A percentile compares a stretch with the other conserved stretches of the same genome.
phyloP scores from a whole-genome alignment of 148 eudicot genomes.

The Polygonum aviculare region DNA sequence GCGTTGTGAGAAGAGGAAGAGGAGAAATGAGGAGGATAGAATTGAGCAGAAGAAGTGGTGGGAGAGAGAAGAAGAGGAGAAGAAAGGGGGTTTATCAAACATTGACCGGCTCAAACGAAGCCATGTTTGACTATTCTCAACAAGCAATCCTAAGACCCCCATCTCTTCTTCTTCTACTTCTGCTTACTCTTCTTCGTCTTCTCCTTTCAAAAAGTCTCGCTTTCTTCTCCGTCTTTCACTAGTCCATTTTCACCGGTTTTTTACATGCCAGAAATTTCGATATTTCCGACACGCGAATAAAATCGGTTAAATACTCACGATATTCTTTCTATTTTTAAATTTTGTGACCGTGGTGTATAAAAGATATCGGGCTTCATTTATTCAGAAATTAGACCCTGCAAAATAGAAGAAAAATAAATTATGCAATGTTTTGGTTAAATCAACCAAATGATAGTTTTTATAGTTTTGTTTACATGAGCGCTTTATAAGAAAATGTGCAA shows the following conservation, averaged over 20 bases:
- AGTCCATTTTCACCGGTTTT: neutral
- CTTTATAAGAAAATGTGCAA: no score
- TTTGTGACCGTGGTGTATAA: no score
- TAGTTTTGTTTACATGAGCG: no score
- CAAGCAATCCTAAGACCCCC: constrained; percentile 2
- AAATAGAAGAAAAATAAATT: no score
- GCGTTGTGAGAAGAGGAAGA: neutral
- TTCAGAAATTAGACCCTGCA: no score
- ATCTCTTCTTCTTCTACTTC: neutral
- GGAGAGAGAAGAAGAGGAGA: neutral
- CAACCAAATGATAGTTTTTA: no score
- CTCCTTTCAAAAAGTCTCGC: neutral
- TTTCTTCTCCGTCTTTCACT: neutral
- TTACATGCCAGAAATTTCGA: neutral
- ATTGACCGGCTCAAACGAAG: constrained; percentile 7
- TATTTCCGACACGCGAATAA: neutral
- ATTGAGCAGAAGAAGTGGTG: constrained; percentile 1
- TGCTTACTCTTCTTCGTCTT: neutral
- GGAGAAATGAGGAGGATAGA: neutral
- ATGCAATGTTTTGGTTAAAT: no score
- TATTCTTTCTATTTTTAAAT: no score
- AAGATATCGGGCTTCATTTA: no score
- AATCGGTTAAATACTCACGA: neutral
- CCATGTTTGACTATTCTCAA: constrained; percentile 12
- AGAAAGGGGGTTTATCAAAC: neutral